Base-by-base conservation (phyloP, 2,329 filamentous ascomycete genomes). In the Sporothrix mexicana region DNA sequence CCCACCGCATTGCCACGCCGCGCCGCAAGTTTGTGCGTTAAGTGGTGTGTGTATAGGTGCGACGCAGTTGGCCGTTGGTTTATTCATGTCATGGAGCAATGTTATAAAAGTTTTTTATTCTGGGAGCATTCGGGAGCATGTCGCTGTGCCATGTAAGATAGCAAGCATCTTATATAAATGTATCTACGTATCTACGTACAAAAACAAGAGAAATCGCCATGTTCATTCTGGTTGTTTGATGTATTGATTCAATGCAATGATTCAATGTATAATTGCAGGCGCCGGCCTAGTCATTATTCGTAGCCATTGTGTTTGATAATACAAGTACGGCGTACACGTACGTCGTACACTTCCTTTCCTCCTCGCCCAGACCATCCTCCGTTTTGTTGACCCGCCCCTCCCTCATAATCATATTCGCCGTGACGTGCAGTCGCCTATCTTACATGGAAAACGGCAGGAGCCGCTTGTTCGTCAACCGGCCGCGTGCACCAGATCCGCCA, bases 1-100 rank as follows among this genome's bases (percentile, higher is more conserved):
- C 86, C 78, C 88, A 87, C 84, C 84, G 85, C 74, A 89, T 90
- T 81, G 75, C 78, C 30, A 74, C 78, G 74, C 74, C 77, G 17
- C 74, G 72, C 69, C 74, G 77, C 72, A 78, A 76, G 74, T 78
- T 77, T 74, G 76, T 77, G 49, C 76, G 76, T n/a, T 78, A 73
- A 72, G 36, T 47, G n/a, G 61, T 9, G 12, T 20, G 23, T n/a
- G 41, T 2, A n/a, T 20, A 2, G 41, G 59, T 20, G 8, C 1
- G 6, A 6, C 3, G n/a, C 30, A 41, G n/a, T 23, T 7, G 36
- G 30, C 43, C 12, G 30, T 6, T 13, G 30, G 6, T 23, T 43
- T 20, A 12, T 45, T 64, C 2, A 15, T n/a, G 41, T 47, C 30
- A 36, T 36, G 30, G 30, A 36, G 30, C 30, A 36, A 12, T 66